A percentile compares a stretch with the other conserved stretches of the same genome.
Evolutionary conservation across 2,329 filamentous ascomycete species (phyloP).

Genomic region (Monosporascus sp.): DNA sequence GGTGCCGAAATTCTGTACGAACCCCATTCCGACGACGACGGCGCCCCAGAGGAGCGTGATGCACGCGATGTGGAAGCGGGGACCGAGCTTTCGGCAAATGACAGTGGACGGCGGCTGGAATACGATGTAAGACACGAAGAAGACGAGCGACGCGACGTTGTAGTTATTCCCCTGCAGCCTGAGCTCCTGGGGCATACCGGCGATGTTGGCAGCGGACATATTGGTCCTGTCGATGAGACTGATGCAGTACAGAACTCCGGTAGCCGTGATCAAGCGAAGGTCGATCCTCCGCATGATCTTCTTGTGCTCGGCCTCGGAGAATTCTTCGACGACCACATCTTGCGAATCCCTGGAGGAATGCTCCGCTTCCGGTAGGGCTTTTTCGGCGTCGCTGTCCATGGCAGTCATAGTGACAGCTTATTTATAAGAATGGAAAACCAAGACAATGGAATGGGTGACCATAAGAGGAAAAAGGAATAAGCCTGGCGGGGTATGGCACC

Average conservation of each 20-base stretch:
- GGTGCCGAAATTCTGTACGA: constrained; percentile 45
- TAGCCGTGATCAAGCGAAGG: constrained; percentile 54
- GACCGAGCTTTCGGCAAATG: constrained; percentile 61
- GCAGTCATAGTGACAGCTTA: background rate
- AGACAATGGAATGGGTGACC: background rate
- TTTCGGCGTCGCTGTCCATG: background rate
- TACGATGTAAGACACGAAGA: constrained; percentile 68
- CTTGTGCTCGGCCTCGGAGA: constrained; percentile 57
- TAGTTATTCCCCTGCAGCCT: constrained; percentile 32
- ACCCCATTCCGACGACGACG: constrained; percentile 62
- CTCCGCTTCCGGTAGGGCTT: background rate
- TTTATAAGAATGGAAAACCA: background rate
- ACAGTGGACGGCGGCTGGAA: constrained; percentile 69
- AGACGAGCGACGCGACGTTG: constrained; percentile 60
- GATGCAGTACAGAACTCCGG: constrained; percentile 66
- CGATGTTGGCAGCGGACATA: constrained; percentile 66
- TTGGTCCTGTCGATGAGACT: constrained; percentile 78
- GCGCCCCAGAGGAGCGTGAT: constrained; percentile 56
- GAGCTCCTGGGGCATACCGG: constrained; percentile 52
- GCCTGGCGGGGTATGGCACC: too few relatives aligned
- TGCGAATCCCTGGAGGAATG: background rate
- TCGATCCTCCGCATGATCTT: constrained; percentile 68
- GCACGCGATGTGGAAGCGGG: constrained; percentile 47
- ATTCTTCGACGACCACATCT: constrained; percentile 33
- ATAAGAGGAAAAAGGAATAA: background rate